Evolutionary conservation across 2,329 filamentous ascomycete species (phyloP).

Genomic region (Aspergillus bombycis): DNA sequence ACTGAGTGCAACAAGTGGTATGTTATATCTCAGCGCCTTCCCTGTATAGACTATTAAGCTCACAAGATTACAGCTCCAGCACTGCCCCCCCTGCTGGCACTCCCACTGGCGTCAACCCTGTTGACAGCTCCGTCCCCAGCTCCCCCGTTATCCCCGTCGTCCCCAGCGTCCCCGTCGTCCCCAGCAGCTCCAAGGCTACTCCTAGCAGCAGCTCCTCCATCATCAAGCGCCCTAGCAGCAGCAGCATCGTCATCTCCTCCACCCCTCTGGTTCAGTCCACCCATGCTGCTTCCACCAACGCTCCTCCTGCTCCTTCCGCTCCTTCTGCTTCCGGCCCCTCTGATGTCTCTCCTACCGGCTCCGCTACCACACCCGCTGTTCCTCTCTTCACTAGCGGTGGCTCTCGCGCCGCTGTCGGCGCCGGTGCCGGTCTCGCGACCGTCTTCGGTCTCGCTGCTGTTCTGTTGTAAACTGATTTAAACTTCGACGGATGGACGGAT

Average conservation of each 20-base stretch:
- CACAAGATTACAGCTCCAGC: conserved; percentile 14
- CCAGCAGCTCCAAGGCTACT: conserved; percentile 8
- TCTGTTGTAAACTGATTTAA: conserved; percentile 43
- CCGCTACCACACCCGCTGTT: conserved; percentile 32
- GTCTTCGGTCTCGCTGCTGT: conserved; percentile 56
- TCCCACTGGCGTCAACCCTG: conserved; percentile 23
- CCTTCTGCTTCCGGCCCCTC: conserved; percentile 18
- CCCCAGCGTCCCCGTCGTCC: background rate
- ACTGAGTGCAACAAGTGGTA: conserved; percentile 48
- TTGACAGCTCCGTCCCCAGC: background rate
- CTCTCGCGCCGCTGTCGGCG: conserved; percentile 50
- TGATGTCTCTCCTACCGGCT: conserved; percentile 23
- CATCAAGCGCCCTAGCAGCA: conserved; percentile 17
- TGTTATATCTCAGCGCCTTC: conserved; percentile 14
- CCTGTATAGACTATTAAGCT: background rate
- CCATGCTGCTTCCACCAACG: conserved; percentile 18
- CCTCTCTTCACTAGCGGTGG: conserved; percentile 55
- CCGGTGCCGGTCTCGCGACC: conserved; percentile 56
- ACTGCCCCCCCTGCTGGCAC: conserved; percentile 13
- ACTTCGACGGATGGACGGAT: conserved; percentile 1
- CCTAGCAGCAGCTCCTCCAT: conserved; percentile 22
- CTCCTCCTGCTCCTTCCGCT: conserved; percentile 16
- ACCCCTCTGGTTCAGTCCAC: conserved; percentile 5
- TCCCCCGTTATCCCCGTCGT: background rate
- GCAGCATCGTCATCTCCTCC: conserved; percentile 16